These are phyloP conservation scores for Solanum clarkiae DNA, from an alignment of 257 asterid species.

Conservation along the genomic window DNA sequence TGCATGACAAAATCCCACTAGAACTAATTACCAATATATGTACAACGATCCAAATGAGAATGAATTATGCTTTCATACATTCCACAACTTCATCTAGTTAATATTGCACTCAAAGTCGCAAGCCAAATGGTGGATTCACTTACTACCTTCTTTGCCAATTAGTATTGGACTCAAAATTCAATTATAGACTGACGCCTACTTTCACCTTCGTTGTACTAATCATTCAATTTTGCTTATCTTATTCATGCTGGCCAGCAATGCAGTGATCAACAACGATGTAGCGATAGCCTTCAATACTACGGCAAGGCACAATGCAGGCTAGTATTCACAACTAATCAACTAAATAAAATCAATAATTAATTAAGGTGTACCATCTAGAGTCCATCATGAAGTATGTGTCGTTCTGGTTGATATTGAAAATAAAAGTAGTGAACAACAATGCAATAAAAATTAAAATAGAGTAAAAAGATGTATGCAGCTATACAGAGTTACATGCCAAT, in stretches of 20 bases:
- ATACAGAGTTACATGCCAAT: slow-evolving; percentile 44
- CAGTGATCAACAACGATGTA: neutral
- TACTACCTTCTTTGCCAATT: neutral
- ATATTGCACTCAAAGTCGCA: neutral
- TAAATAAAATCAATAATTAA: no score
- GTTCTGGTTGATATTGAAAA: no score
- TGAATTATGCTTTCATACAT: neutral
- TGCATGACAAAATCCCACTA: neutral
- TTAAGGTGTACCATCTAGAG: no score
- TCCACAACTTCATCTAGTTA: neutral
- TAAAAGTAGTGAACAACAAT: no score
- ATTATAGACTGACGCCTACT: slow-evolving; percentile 74
- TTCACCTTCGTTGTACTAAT: slow-evolving; percentile 89
- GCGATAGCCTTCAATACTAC: no score
- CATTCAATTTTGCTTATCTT: slow-evolving; percentile 89
- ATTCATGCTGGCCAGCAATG: slow-evolving; percentile 48
- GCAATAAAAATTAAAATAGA: no score
- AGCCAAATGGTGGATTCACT: neutral
- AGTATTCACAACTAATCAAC: neutral
- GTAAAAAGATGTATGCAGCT: no score
- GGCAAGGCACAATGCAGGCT: no score
- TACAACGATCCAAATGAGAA: neutral
- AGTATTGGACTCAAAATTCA: slow-evolving; percentile 44
- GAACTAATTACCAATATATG: neutral
- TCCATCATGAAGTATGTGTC: no score